Evolutionary conservation across 2,329 filamentous ascomycete genomes (phyloP).

Genomic region (Penicillium sp.): DNA sequence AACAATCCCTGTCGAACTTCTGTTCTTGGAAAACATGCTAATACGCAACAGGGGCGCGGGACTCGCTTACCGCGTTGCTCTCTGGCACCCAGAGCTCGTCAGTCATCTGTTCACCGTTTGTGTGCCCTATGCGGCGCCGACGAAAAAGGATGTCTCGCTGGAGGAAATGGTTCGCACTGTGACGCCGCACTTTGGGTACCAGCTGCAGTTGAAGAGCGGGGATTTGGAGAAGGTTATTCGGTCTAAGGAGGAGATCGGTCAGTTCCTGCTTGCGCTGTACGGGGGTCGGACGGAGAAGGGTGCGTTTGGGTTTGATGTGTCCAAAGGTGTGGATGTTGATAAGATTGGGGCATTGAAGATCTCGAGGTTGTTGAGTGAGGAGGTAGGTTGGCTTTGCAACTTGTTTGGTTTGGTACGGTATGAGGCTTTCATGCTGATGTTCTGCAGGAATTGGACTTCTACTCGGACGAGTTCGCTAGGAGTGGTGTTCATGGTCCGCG

Average conservation of each 20-base stretch:
- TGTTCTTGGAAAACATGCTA: neutral
- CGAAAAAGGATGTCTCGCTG: slow-evolving; percentile 52
- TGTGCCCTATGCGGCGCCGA: slow-evolving; percentile 66
- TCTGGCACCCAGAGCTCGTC: slow-evolving; percentile 70
- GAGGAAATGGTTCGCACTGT: slow-evolving; percentile 56
- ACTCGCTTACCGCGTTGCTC: slow-evolving; percentile 68
- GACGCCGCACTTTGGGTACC: slow-evolving; percentile 73
- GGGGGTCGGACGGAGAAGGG: slow-evolving; percentile 60
- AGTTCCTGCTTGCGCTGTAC: slow-evolving; percentile 69
- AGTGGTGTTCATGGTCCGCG: slow-evolving; percentile 71
- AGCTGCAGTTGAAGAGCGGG: slow-evolving; percentile 70
- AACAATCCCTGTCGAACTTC: neutral
- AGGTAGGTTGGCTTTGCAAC: slow-evolving; percentile 42
- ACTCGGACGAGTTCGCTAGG: slow-evolving; percentile 66
- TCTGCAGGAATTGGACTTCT: slow-evolving; percentile 65
- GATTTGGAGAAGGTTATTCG: slow-evolving; percentile 59
- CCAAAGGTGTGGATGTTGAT: slow-evolving; percentile 62
- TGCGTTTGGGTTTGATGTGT: slow-evolving; percentile 56
- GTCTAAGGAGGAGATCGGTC: slow-evolving; percentile 59
- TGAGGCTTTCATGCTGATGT: neutral
- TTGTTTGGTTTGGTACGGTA: neutral
- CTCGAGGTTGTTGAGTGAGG: slow-evolving; percentile 59
- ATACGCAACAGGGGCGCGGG: slow-evolving; percentile 62
- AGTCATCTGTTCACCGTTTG: slow-evolving; percentile 74
- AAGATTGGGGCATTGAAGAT: slow-evolving; percentile 56